A percentile compares a stretch with the other conserved stretches of the same genome.
Evolutionary conservation across 768 basidiomycete species (phyloP).

Genomic region (Gyrodon lividus): DNA sequence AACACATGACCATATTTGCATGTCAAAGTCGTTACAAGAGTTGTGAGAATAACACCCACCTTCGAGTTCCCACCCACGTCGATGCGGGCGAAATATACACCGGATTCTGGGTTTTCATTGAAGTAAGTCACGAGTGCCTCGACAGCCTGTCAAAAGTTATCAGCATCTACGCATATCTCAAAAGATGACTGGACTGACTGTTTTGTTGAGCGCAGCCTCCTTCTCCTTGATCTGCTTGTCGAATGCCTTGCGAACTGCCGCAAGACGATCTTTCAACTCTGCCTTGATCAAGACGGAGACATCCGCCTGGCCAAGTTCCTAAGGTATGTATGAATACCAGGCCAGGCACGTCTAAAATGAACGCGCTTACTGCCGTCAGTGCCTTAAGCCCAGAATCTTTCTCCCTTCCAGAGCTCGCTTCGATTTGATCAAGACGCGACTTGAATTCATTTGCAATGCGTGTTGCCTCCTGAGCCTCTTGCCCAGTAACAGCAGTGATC

Average conservation of each 20-base stretch:
- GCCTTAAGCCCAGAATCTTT: slow-evolving; percentile 89
- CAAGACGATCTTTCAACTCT: slow-evolving; percentile 72
- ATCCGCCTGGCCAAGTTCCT: slow-evolving; percentile 89
- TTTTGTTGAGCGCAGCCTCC: slow-evolving; percentile 73
- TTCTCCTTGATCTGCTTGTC: slow-evolving; percentile 84
- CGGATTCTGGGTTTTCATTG: slow-evolving; percentile 66
- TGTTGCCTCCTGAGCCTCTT: slow-evolving; percentile 84
- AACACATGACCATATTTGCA: background rate
- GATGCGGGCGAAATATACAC: slow-evolving; percentile 68
- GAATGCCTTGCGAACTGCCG: slow-evolving; percentile 72
- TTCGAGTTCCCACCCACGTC: slow-evolving; percentile 86
- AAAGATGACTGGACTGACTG: slow-evolving; percentile 42
- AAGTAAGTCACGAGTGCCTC: slow-evolving; percentile 74
- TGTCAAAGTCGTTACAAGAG: background rate
- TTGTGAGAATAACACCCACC: slow-evolving; percentile 38
- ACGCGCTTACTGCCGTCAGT: slow-evolving; percentile 61
- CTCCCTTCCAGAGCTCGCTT: slow-evolving; percentile 62
- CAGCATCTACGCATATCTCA: background rate
- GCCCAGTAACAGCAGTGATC: slow-evolving; percentile 90
- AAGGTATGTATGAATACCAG: slow-evolving; percentile 1
- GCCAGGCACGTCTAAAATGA: background rate
- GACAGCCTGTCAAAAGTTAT: slow-evolving; percentile 50
- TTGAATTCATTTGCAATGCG: slow-evolving; percentile 64
- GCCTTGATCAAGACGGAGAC: slow-evolving; percentile 86
- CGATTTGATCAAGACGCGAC: slow-evolving; percentile 59